A percentile compares a stretch with the other conserved stretches of the same genome.
These are phyloP conservation scores for Rhamnella rubrinervis DNA, from an alignment of 331 rosid genomes.

Conservation along the genomic window DNA sequence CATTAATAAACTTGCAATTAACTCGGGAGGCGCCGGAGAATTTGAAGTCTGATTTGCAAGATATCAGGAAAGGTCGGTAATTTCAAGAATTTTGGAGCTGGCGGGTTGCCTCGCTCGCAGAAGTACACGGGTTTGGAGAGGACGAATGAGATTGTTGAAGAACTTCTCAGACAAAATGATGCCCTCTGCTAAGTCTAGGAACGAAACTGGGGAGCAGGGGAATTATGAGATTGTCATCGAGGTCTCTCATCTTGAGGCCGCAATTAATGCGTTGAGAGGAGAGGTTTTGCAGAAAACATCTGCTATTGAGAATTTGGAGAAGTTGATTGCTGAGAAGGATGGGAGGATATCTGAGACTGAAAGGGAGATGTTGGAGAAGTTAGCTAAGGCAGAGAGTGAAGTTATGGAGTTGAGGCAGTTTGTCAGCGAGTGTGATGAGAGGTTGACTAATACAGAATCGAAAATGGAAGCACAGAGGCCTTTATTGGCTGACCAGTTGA, in stretches of 20 bases:
- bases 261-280: conserved; percentile 68
- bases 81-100: conserved; percentile 53
- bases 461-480: conserved; percentile 66
- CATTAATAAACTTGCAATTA: too few species aligned
- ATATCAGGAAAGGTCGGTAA: conserved; percentile 72
- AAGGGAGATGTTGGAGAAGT: conserved; percentile 45
- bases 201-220: conserved; percentile 87
- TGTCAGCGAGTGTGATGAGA: conserved; percentile 63
- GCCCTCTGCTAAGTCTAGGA: conserved; percentile 62
- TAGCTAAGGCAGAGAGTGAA: conserved; percentile 49
- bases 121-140: conserved; percentile 88
- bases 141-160: conserved; percentile 91
- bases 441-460: conserved; percentile 46
- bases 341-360: conserved; percentile 51
- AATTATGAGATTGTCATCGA: conserved; percentile 95
- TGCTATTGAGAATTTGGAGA: conserved; percentile 63
- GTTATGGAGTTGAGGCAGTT: conserved; percentile 56
- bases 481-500: conserved; percentile 74
- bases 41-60: conserved; percentile 68
- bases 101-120: conserved; percentile 67
- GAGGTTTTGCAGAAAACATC: conserved; percentile 60
- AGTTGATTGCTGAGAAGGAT: conserved; percentile 49
- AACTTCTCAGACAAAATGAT: conserved; percentile 72
- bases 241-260: conserved; percentile 93
- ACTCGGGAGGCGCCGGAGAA: conserved; percentile 73